A percentile compares a stretch with the other conserved stretches of the same genome.
Evolutionary conservation across 2,329 filamentous ascomycete genomes (phyloP).

Genomic region (Talaromyces sp.): DNA sequence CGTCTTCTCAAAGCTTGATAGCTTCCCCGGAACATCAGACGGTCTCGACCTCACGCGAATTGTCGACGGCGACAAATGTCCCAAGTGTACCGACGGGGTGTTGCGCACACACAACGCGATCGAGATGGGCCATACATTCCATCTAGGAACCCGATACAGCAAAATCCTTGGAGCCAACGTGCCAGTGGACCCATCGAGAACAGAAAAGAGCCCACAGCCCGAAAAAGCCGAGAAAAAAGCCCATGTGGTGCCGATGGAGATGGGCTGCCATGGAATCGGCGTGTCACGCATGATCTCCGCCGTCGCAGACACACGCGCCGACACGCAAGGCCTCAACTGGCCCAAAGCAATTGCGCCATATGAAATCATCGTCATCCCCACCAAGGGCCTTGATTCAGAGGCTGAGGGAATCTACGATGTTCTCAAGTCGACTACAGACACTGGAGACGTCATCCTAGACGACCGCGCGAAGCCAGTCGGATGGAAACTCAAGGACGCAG

Average conservation of each 20-base stretch:
- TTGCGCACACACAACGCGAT: constrained; percentile 68
- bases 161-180: constrained; percentile 65
- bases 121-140: constrained; percentile 92
- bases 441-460: constrained; percentile 63
- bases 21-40: constrained; percentile 34
- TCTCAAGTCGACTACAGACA: constrained; percentile 33
- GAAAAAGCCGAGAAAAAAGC: constrained; percentile 18
- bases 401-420: constrained; percentile 60
- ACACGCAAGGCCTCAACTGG: constrained; percentile 77
- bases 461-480: constrained; percentile 64
- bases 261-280: constrained; percentile 96
- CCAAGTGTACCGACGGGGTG: constrained; percentile 59
- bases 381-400: constrained; percentile 42
- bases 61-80: constrained; percentile 65
- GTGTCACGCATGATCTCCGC: constrained; percentile 86
- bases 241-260: constrained; percentile 61
- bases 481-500: constrained; percentile 88
- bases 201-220: constrained; percentile 12
- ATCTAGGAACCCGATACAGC: constrained; percentile 85
- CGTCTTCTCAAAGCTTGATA: constrained; percentile 30
- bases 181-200: constrained; percentile 33
- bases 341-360: constrained; percentile 81
- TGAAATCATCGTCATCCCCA: constrained; percentile 64
- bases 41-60: constrained; percentile 62
- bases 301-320: constrained; percentile 69